phyloP scores from a whole-genome alignment of 2,329 filamentous ascomycete species.

The Beauveria bassiana region DNA sequence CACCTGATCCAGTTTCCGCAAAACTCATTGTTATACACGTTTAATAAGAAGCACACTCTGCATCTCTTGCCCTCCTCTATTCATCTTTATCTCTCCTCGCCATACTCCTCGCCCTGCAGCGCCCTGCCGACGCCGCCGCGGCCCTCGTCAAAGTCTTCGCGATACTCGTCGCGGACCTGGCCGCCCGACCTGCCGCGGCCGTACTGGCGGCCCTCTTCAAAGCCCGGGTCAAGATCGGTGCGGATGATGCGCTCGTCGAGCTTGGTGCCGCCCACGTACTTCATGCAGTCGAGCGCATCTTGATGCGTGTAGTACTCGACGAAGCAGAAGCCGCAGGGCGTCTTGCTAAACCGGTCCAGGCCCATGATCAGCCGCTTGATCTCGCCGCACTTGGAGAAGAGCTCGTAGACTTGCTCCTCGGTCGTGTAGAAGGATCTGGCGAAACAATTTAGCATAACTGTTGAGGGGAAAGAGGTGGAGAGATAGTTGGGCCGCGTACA shows the following conservation, averaged over 20 bases:
- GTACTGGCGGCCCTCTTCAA: conserved; percentile 92
- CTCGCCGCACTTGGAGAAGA: conserved; percentile 93
- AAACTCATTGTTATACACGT: not conserved
- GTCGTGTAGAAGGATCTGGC: conserved; percentile 90
- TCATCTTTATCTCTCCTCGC: conserved; percentile 26
- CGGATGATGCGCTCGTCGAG: conserved; percentile 94
- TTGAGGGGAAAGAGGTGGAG: not conserved
- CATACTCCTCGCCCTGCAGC: conserved; percentile 47
- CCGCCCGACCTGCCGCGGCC: conserved; percentile 92
- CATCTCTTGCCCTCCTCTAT: not conserved
- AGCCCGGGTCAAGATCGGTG: conserved; percentile 91
- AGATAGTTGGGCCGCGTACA: conserved; percentile 42
- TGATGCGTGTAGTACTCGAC: conserved; percentile 99
- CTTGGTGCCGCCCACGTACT: conserved; percentile 97
- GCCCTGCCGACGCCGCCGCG: conserved; percentile 82
- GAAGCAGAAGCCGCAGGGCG: conserved; percentile 97
- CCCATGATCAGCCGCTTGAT: conserved; percentile 98
- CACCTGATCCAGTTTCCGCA: not conserved
- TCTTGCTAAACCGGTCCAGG: conserved; percentile 93
- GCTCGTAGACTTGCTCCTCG: conserved; percentile 96
- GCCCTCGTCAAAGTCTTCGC: conserved; percentile 93
- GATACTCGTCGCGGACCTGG: conserved; percentile 95
- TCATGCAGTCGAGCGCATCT: conserved; percentile 95
- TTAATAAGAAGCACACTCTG: not conserved
- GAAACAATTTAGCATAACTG: conserved; percentile 13